Base-by-base conservation (phyloP, 441 rosid genomes). In the Hura crepitans region DNA sequence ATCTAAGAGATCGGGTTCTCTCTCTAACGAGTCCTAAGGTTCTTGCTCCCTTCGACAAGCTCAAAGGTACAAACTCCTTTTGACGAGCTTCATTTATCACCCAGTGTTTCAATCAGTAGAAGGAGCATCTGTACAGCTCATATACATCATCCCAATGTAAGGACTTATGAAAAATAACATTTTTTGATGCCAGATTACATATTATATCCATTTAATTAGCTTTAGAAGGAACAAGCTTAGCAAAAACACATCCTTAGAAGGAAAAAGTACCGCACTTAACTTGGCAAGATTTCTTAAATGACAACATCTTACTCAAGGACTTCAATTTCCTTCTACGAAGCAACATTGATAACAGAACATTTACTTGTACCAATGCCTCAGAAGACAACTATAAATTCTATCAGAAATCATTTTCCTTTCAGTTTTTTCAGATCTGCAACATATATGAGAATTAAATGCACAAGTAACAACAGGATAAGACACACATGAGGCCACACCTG, bases 401-500 rank as follows among this genome's bases (percentile, higher is more conserved):
- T 43, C 30, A 27, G n/a, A 31, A 17, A 25, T 55, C 18, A 33
- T 23, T 5, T 54, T 67, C 33, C 5, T 49, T 68, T 13, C 20
- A 14, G 0, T 22, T 33, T 28, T 54, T 8, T 65, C 22, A 11
- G 18, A 65, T 30, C 53, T 11, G 7, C 27, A 37, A 45, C 47
- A 59, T 6, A 59, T 22, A 42, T 15, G 20, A 10, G 11, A 18
- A 53, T 51, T 49, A 11, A 60, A 33, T 10, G 22, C 45, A 51
- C 22, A 49, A 49, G 45, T 31, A 22, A 49, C 27, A 31, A 57
- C 28, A 20, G 43, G 62, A 64, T 27, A 22, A 6, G 27, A 9
- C 61, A 55, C 1, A 8, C n/a, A 65, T 7, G 68, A 56, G 45
- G 60, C 47, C 47, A 60, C 75, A 95, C 99, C 93, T 85, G 97